Evolutionary conservation across 768 basidiomycete species (phyloP).

Genomic region (Mycena capillaripes): DNA sequence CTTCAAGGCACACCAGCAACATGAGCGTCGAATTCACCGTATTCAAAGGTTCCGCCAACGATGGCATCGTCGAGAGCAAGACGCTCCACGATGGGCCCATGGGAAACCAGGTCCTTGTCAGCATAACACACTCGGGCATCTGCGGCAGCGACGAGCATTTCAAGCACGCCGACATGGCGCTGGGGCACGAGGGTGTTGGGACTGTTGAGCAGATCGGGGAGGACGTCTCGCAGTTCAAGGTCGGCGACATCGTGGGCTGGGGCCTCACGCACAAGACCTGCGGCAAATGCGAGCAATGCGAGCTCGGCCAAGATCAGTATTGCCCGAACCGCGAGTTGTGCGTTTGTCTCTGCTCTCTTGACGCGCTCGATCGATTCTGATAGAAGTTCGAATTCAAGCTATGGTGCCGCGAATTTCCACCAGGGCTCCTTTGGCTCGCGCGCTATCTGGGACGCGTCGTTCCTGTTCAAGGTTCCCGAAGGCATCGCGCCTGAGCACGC

Average conservation of each 20-base stretch:
- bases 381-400: conserved; percentile 24
- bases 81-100: conserved; percentile 38
- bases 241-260: conserved; percentile 42
- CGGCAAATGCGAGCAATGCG: conserved; percentile 48
- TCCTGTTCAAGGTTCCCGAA: conserved; percentile 51
- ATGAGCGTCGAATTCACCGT: conserved; percentile 38
- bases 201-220: conserved; percentile 48
- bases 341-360: conserved; percentile 40
- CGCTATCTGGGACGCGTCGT: conserved; percentile 50
- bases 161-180: conserved; percentile 46
- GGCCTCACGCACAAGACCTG: conserved; percentile 46
- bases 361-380: neutral
- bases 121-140: conserved; percentile 44
- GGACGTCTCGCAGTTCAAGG: conserved; percentile 8
- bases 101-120: conserved; percentile 39
- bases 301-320: conserved; percentile 47
- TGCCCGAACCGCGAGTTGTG: conserved; percentile 50
- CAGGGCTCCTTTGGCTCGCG: conserved; percentile 44
- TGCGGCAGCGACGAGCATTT: conserved; percentile 57
- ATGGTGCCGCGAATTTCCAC: conserved; percentile 44
- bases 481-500: conserved; percentile 46
- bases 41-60: conserved; percentile 46
- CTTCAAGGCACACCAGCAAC: neutral
- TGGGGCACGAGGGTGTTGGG: conserved; percentile 58
- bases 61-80: conserved; percentile 21